A percentile compares a stretch with the other conserved stretches of the same genome.
phyloP scores from a whole-genome alignment of 305 asterid genomes.

The Solanum hybrid region DNA sequence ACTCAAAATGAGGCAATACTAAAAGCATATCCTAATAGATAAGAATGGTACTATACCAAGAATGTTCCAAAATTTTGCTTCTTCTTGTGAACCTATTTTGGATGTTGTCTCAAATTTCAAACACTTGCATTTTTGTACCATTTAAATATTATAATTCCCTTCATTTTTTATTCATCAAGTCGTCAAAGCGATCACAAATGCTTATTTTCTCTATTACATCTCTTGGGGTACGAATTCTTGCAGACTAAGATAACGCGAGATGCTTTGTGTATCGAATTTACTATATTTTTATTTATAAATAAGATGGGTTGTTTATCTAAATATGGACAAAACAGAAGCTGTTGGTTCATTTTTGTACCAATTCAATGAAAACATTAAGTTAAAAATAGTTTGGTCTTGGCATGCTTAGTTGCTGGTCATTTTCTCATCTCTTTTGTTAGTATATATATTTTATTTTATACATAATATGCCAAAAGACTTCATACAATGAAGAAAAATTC shows the following conservation, averaged over 20 bases:
- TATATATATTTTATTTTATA: background rate
- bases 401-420: background rate
- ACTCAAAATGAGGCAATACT: background rate
- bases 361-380: background rate
- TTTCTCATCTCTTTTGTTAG: background rate
- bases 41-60: background rate
- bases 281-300: background rate
- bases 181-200: background rate
- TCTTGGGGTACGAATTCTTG: fast-evolving
- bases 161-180: background rate
- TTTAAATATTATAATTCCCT: background rate
- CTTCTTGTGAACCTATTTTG: slow-evolving; percentile 5
- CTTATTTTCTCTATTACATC: background rate
- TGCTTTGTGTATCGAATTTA: background rate
- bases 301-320: too few relatives aligned
- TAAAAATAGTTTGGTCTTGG: background rate
- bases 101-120: background rate
- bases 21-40: background rate
- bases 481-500: background rate
- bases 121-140: background rate
- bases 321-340: background rate
- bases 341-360: background rate
- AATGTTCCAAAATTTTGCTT: background rate
- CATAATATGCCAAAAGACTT: background rate
- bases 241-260: fast-evolving